Base-by-base conservation (phyloP, 441 rosid species). In the Macaranga tanarius region DNA sequence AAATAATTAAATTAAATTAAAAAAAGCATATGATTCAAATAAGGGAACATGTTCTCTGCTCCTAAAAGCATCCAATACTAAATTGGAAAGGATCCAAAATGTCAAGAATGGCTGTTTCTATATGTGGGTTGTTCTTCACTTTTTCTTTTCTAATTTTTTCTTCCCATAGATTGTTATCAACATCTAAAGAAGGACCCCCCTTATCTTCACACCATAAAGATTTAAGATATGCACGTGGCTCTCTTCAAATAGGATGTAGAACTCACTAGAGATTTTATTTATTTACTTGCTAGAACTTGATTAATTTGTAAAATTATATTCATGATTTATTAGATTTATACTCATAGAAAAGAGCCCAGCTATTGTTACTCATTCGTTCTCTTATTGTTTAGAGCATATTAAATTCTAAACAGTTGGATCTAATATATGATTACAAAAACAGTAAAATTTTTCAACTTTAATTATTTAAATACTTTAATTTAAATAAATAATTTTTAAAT, bases 141-240 rank as follows among this genome's bases (percentile, higher is more conserved):
- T 19, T 3, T 1, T 48, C 13, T 48, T 11, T 12, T 19, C 55
- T 50, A 8, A 2, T n/a, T 50, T 50, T 50, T 52, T 56, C 50
- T 11, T 48, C 38, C 38, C 4, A 26, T 5, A 19, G 38, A 52
- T 67, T 59, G 62, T 26, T 10, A 40, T 57, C 48, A 57, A 57
- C 40, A 23, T 57, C 28, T 15, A 45, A 69, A 6, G 12, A n/a
- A 61, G 50, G 62, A 12, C 2, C 68, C 47, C 19, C 48, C 71
- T 62, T 63, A 61, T 74, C 72, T 68, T 59, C 63, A 25, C 69
- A 62, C 57, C 70, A 64, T 74, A 45, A 67, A 75, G 70, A 56
- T 8, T 79, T 79, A 20, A 55, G 62, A 62, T 54, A 62, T 69
- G 70, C 78, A 69, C 70, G 59, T 28, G 48, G 50, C 40, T 71